These are phyloP conservation scores for Neurospora hispaniola DNA, from an alignment of 495 filamentous ascomycete genomes.

Conservation along the genomic window DNA sequence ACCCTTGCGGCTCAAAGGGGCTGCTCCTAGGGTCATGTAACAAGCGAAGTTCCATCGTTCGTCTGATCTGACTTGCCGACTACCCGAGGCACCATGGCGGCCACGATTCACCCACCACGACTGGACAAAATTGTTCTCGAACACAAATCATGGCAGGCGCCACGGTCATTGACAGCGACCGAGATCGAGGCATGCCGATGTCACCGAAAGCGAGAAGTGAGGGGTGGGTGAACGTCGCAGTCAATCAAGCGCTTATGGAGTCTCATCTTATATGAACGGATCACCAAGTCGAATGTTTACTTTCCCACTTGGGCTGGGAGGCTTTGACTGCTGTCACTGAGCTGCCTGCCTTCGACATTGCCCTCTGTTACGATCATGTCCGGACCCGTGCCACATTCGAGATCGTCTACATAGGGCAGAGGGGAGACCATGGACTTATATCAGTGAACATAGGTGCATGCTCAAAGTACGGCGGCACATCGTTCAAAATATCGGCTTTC, in stretches of 20 bases:
- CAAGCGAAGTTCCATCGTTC: constrained; percentile 21
- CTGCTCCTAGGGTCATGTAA: constrained; percentile 11
- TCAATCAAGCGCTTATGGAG: not conserved
- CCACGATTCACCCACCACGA: no score
- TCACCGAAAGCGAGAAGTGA: not conserved
- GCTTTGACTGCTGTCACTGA: not conserved
- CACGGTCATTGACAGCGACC: not conserved
- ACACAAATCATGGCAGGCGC: not conserved
- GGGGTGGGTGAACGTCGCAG: not conserved
- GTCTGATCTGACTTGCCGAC: constrained; percentile 20
- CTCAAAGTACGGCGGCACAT: not conserved
- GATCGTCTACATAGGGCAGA: not conserved
- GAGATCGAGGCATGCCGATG: not conserved
- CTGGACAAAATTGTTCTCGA: not conserved
- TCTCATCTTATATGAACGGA: not conserved
- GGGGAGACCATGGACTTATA: not conserved
- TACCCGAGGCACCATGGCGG: not conserved
- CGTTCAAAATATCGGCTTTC: not conserved
- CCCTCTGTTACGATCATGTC: not conserved
- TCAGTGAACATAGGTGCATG: not conserved
- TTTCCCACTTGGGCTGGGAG: not conserved
- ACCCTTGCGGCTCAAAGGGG: constrained; percentile 17
- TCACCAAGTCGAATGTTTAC: not conserved
- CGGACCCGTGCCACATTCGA: not conserved
- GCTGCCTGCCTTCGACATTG: not conserved